Evolutionary conservation across 106 monocot species (phyloP).

Genomic region (Phalaenopsis equestris): DNA sequence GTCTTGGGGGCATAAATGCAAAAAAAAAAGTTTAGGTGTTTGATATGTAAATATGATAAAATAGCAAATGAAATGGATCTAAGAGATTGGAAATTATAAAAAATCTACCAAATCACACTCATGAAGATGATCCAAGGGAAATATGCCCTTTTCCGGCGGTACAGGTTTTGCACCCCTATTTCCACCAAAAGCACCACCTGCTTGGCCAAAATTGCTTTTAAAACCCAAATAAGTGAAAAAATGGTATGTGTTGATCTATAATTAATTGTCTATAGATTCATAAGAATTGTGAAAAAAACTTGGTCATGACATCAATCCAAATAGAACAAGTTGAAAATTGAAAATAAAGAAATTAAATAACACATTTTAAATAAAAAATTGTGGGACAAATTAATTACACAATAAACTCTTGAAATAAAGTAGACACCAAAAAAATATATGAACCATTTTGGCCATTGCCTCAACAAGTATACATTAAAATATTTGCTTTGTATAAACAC

Average conservation of each 20-base stretch:
- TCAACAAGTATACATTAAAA: no score
- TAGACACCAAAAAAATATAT: no score
- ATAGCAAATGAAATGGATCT: not conserved
- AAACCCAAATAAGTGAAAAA: not conserved
- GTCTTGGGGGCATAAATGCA: no score
- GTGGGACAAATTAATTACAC: not conserved
- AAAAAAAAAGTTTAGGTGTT: not conserved
- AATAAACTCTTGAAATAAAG: no score
- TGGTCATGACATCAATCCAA: not conserved
- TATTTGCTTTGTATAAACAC: no score
- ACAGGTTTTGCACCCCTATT: slow-evolving; percentile 78
- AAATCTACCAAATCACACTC: slow-evolving; percentile 69
- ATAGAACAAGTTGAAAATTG: not conserved
- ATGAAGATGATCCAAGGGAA: slow-evolving; percentile 93
- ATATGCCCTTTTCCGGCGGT: slow-evolving; percentile 91
- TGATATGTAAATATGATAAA: no score
- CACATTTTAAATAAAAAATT: not conserved
- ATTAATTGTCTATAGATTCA: not conserved
- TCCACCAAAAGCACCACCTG: slow-evolving; percentile 96
- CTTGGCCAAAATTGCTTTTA: not conserved
- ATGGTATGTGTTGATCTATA: not conserved
- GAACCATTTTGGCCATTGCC: no score
- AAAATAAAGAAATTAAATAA: not conserved
- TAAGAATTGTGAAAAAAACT: not conserved
- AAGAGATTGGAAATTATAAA: not conserved